Evolutionary conservation across 768 basidiomycete genomes (phyloP).

Genomic region (Leccinum truebloodii): DNA sequence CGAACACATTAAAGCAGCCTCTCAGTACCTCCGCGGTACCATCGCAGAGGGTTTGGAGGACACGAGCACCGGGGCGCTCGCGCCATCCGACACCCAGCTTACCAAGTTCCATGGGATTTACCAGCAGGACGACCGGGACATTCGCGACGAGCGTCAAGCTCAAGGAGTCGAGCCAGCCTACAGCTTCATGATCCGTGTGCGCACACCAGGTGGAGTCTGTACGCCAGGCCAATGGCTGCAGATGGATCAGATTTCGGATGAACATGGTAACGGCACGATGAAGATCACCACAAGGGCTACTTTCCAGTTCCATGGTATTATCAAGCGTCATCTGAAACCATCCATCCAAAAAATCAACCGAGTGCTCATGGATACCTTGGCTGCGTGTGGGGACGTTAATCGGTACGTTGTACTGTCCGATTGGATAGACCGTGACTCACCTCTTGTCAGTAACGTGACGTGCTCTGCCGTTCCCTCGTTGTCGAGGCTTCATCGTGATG

Average conservation of each 20-base stretch:
- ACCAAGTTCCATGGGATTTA: constrained; percentile 99
- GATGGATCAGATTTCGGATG: constrained; percentile 91
- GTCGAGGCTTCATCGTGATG: constrained; percentile 82
- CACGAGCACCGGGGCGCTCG: constrained; percentile 84
- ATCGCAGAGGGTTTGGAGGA: constrained; percentile 91
- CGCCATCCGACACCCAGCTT: constrained; percentile 87
- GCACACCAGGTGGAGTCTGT: constrained; percentile 97
- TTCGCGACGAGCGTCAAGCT: constrained; percentile 91
- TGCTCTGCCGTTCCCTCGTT: constrained; percentile 89
- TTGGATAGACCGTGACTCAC: constrained; percentile 8
- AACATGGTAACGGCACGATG: constrained; percentile 90
- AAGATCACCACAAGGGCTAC: constrained; percentile 98
- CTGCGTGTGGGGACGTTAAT: constrained; percentile 98
- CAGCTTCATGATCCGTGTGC: constrained; percentile 97
- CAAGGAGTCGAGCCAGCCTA: constrained; percentile 95
- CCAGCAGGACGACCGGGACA: constrained; percentile 97
- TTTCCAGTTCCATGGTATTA: constrained; percentile 99
- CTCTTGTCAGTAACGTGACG: constrained; percentile 70
- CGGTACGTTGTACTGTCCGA: constrained; percentile 45
- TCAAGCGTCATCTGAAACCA: constrained; percentile 94
- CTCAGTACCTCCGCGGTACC: constrained; percentile 90
- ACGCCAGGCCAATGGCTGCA: constrained; percentile 88
- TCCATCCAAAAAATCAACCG: constrained; percentile 97
- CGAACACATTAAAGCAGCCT: constrained; percentile 99
- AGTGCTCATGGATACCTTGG: constrained; percentile 88